phyloP scores from a whole-genome alignment of 2,329 filamentous ascomycete species.

The Claviceps sp. region DNA sequence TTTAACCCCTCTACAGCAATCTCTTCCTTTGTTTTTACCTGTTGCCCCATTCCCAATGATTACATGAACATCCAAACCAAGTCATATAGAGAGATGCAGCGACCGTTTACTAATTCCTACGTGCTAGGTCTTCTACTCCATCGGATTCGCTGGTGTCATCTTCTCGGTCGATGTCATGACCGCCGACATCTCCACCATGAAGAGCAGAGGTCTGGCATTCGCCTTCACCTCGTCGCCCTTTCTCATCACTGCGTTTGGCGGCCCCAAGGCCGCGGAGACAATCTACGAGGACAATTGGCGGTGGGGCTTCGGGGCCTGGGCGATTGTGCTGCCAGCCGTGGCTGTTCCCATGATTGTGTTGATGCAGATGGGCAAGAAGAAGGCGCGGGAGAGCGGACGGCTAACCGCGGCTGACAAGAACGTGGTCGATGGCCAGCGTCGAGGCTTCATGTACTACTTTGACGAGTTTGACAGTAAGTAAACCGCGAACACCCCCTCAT shows the following conservation, averaged over 20 bases:
- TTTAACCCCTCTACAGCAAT: no score
- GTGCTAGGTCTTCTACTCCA: slow-evolving; percentile 45
- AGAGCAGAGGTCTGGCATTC: slow-evolving; percentile 24
- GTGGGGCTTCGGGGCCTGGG: slow-evolving; percentile 42
- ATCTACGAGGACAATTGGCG: slow-evolving; percentile 20
- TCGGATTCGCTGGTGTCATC: slow-evolving; percentile 45
- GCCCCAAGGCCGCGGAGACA: slow-evolving; percentile 19
- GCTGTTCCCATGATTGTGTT: slow-evolving; percentile 40
- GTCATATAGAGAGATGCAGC: background rate
- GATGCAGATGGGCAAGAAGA: slow-evolving; percentile 39
- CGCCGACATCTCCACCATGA: slow-evolving; percentile 41
- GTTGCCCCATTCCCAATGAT: background rate
- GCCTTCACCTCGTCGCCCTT: slow-evolving; percentile 28
- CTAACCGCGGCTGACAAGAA: background rate
- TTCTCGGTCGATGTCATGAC: slow-evolving; percentile 53
- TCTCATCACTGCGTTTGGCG: slow-evolving; percentile 32
- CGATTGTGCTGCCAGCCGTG: slow-evolving; percentile 43
- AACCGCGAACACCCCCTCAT: background rate
- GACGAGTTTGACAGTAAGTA: slow-evolving; percentile 42
- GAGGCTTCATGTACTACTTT: slow-evolving; percentile 36
- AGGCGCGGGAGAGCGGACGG: slow-evolving; percentile 34
- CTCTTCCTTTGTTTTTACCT: background rate
- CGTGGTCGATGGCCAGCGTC: slow-evolving; percentile 6
- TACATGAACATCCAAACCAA: background rate
- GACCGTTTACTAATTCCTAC: background rate